Evolutionary conservation across 164 flowering plant species (phyloP).

Genomic region (Macadamia tetraphylla): DNA sequence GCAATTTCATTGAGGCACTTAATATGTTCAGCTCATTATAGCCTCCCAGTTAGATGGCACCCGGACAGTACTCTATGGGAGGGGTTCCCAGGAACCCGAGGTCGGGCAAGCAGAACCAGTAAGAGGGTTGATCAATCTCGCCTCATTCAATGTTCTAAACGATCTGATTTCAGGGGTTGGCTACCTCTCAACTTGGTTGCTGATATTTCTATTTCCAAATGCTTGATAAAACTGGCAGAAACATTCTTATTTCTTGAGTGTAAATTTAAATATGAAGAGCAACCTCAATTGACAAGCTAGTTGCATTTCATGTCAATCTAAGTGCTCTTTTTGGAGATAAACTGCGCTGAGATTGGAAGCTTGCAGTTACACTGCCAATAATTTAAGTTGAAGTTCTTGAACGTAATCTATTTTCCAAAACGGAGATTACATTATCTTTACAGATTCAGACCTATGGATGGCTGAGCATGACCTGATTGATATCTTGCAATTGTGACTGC

Average conservation of each 20-base stretch:
- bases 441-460: no score
- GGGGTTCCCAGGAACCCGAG: conserved; percentile 6
- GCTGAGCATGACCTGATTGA: no score
- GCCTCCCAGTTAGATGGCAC: conserved; percentile 7
- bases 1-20: conserved; percentile 16
- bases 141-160: conserved; percentile 16
- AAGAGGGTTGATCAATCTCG: conserved; percentile 9
- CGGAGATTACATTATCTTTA: no score
- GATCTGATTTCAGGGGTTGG: conserved; percentile 35
- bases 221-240: neutral
- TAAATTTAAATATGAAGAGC: neutral
- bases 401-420: no score
- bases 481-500: no score
- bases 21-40: conserved; percentile 14
- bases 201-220: neutral
- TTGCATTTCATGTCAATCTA: no score
- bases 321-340: no score
- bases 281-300: neutral
- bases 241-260: neutral
- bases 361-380: no score
- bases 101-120: conserved; percentile 8
- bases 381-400: no score
- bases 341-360: no score
- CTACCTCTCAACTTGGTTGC: neutral
- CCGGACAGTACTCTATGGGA: neutral